Base-by-base conservation (phyloP, 257 asterid species). In the Cynanchum wilfordii region DNA sequence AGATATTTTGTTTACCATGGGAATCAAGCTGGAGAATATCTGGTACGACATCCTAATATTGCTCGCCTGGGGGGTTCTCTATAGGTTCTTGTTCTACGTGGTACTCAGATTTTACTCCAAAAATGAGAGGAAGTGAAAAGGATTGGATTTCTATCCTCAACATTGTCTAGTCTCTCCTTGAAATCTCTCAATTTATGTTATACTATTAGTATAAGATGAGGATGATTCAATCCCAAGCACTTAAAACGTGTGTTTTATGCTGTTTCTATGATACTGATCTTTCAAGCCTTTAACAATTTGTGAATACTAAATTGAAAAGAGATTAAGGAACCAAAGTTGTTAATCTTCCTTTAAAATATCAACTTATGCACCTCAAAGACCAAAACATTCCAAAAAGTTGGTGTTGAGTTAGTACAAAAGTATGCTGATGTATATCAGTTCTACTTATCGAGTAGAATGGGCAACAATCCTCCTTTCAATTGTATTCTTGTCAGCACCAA, bases 1-100 rank as follows among this genome's bases (percentile, higher is more conserved):
- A 79, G 97, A 92, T 73, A 76, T 92, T 20, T 38, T 92, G 75
- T 87, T 71, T 77, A 80, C 96, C 13, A 85, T 89, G 84, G 82
- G 78, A 7, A 75, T 81, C 57, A 33, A 57, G 45, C 29, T 77
- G 59, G 84, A 74, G 20, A 74, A 71, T 57, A 66, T 81, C 16
- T 81, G 84, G 82, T 77, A 77, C 62, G 81, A 81, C 54, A 63
- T 81, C 10, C 77, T 66, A 36, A 81, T 81, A 33, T 75, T 81
- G 79, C 73, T 81, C 6, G 84, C 82, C 27, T 81, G 84, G 82
- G 84, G 82, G 10, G 78, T 81, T 67, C 72, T 81, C 27, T 77
- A 81, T 71, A 79, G 84, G 16, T 51, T 77, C 71, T 30, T 73
- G 45, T 81, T 81, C 80, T 81, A 81, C 58, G 22, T 81, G 69